Base-by-base conservation (phyloP, 2,329 filamentous ascomycete genomes). In the Corynespora cassiicola region DNA sequence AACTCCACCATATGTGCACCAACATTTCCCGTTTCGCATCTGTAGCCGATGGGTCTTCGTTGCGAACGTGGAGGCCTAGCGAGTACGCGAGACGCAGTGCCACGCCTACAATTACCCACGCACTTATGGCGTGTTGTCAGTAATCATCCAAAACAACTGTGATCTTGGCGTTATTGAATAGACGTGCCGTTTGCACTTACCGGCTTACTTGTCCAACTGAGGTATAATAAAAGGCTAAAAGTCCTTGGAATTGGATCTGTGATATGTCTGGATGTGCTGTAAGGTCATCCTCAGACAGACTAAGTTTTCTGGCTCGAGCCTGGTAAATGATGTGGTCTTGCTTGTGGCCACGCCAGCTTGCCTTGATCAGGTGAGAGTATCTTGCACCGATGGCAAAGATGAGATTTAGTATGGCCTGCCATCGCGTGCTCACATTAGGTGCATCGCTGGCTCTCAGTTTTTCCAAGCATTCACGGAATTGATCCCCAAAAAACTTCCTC, bases 341-440 rank as follows among this genome's bases (percentile, higher is more conserved):
- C 16, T 55, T 47, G 8, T 50, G 43, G 5, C 21, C 38, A 19
- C 21, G 30, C 42, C 37, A 46, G 4, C 30, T 20, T 7, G 52
- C 51, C 32, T 52, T 37, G 11, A 44, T 42, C 34, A 62, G 53
- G 29, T 58, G 49, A 6, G 56, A 54, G 38, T 64, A 54, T 34
- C 57, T 55, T 17, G 64, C 54, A n/a, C 58, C 64, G 18, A 69
- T 58, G 12, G 65, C 65, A 30, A 68, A 63, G 3, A 68, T 50
- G 18, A 68, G 30, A 22, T 69, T 66, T 29, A 68, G 25, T 15
- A 65, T 63, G n/a, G 55, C 56, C 10, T 55, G 47, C 63, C 64
- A 67, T 31, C 36, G 42, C 5, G 23, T 20, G 25, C 12, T 32
- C 5, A 41, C 17, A 6, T 10, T 22, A 11, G 32, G 19, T 25